These are phyloP conservation scores for Fusarium sp. DNA, from an alignment of 2,329 filamentous ascomycete genomes.

Conservation along the genomic window DNA sequence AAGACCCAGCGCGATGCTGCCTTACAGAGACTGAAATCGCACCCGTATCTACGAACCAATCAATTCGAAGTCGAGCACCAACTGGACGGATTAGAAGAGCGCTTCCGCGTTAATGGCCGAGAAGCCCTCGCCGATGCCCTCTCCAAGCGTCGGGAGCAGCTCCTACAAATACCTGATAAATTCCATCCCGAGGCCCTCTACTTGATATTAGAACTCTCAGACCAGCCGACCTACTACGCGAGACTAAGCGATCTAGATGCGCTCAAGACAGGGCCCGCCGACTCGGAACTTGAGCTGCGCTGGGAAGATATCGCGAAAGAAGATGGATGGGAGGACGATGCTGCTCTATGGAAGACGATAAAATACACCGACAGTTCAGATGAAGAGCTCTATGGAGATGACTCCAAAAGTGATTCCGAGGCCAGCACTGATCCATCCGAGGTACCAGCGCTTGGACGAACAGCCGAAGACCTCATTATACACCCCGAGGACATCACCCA, in stretches of 20 bases:
- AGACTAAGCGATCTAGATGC: slow-evolving; percentile 72
- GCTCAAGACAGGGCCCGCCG: slow-evolving; percentile 59
- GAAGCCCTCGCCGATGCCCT: slow-evolving; percentile 84
- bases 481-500: slow-evolving; percentile 52
- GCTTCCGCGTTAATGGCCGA: slow-evolving; percentile 83
- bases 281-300: slow-evolving; percentile 65
- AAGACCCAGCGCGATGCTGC: slow-evolving; percentile 62
- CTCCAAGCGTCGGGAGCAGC: slow-evolving; percentile 67
- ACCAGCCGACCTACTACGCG: slow-evolving; percentile 80
- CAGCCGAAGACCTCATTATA: slow-evolving; percentile 54
- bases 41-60: slow-evolving; percentile 75
- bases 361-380: slow-evolving; percentile 77
- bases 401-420: slow-evolving; percentile 55
- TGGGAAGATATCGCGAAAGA: slow-evolving; percentile 86
- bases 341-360: slow-evolving; percentile 77
- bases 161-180: slow-evolving; percentile 67
- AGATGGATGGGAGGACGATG: slow-evolving; percentile 77
- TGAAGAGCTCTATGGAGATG: slow-evolving; percentile 56
- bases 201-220: slow-evolving; percentile 83
- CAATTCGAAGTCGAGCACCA: slow-evolving; percentile 78
- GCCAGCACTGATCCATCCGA: slow-evolving; percentile 52
- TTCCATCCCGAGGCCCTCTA: slow-evolving; percentile 86
- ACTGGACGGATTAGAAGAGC: slow-evolving; percentile 83
- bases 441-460: slow-evolving; percentile 39
- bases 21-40: slow-evolving; percentile 65